phyloP scores from a whole-genome alignment of 805 yeast species.

The Crinitomyces ghanaensis region DNA sequence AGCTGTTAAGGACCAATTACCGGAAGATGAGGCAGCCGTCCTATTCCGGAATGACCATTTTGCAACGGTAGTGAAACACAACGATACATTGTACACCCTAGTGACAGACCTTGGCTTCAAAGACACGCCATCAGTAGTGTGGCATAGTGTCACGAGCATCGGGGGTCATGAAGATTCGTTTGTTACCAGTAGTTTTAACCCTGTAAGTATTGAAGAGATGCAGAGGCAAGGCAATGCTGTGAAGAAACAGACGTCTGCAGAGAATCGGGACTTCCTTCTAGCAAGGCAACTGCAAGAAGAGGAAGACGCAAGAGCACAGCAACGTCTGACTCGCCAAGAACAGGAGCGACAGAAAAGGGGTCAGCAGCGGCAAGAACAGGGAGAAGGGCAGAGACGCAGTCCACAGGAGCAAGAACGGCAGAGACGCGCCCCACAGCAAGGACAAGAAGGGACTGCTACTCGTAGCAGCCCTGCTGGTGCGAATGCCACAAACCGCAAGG shows the following conservation, averaged over 20 bases:
- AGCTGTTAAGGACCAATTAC: constrained; percentile 34
- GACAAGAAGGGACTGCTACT: too few relatives aligned
- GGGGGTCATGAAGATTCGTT: constrained; percentile 62
- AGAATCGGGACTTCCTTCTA: constrained; percentile 19
- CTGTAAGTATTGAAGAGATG: constrained; percentile 20
- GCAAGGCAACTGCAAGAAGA: constrained; percentile 24
- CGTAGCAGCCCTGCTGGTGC: too few relatives aligned
- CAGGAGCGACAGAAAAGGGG: too few relatives aligned
- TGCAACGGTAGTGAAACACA: constrained; percentile 43
- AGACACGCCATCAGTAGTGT: constrained; percentile 43
- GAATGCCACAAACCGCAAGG: too few relatives aligned
- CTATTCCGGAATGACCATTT: constrained; percentile 89
- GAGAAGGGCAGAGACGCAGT: too few relatives aligned
- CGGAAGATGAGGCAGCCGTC: constrained; percentile 47
- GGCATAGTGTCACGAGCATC: constrained; percentile 67
- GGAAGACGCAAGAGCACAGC: too few relatives aligned
- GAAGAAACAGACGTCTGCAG: constrained; percentile 5
- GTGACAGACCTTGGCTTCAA: constrained; percentile 65
- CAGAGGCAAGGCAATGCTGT: constrained; percentile 4
- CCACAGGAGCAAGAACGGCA: too few relatives aligned
- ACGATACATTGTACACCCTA: constrained; percentile 44
- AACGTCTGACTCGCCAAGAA: too few relatives aligned
- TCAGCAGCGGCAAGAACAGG: too few relatives aligned
- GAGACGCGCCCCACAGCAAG: too few relatives aligned
- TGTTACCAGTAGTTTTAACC: constrained; percentile 54